Conservation (phyloP, 352 stramenopile genomes). For the Phytopythium helicoides region DNA sequence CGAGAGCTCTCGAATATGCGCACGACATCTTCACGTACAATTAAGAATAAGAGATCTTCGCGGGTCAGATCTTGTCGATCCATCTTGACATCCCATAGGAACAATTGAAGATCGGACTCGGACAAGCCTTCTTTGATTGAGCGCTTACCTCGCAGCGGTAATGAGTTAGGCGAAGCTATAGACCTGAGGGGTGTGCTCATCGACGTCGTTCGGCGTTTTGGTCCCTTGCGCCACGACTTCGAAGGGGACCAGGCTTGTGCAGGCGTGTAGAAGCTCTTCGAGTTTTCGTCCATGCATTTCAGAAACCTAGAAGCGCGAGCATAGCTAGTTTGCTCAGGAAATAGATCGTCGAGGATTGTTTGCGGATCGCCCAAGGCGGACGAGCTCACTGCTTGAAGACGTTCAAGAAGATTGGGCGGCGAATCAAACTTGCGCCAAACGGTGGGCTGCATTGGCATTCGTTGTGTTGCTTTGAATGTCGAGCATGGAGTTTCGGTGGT, state of each 20-base stretch:
- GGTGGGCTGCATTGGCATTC: not conserved
- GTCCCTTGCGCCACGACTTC: too few relatives aligned
- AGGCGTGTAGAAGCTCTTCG: too few relatives aligned
- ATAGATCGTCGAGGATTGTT: not conserved
- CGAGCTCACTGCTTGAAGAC: not conserved
- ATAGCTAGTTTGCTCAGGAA: slow-evolving; percentile 4
- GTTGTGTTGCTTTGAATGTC: too few relatives aligned
- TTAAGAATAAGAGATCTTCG: slow-evolving; percentile 45
- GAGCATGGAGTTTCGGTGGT: too few relatives aligned
- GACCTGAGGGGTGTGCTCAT: too few relatives aligned
- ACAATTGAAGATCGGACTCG: slow-evolving; percentile 12
- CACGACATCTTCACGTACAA: slow-evolving; percentile 35
- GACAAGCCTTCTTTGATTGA: not conserved
- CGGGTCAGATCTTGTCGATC: slow-evolving; percentile 21
- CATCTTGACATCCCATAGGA: slow-evolving; percentile 69
- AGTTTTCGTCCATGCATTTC: too few relatives aligned
- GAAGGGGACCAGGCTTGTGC: too few relatives aligned
- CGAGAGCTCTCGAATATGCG: slow-evolving; percentile 39
- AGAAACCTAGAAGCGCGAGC: not conserved
- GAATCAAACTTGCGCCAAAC: not conserved
- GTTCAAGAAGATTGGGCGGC: not conserved
- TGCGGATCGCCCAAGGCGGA: not conserved
- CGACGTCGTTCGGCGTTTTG: too few relatives aligned
- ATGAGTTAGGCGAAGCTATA: not conserved
- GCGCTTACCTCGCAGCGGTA: not conserved